Evolutionary conservation across 495 filamentous ascomycete genomes (phyloP), one percentile per base, ranked within the genome.

Genomic region (Annulohypoxylon bovei): DNA sequence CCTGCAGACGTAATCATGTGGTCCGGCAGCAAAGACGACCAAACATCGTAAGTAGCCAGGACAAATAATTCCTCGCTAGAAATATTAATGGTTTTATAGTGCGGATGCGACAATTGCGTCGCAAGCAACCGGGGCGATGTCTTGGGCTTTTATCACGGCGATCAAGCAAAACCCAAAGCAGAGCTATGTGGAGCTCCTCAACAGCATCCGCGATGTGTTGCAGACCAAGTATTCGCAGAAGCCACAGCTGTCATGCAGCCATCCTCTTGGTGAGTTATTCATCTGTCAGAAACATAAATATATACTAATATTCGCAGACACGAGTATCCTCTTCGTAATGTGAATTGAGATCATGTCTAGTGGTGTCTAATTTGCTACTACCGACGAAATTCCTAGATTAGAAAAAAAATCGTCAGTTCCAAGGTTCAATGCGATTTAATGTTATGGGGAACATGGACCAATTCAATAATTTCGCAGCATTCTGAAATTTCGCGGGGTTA

Each of bases 1-100:
- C 90, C 93, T 6, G 95, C 95, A n/a, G 95, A 99, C 79, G 95
- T 99, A 8, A 87, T 99, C 77, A 97, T 98, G 92, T 99, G 93
- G 93, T 94, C 91, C 33, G 95, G 95, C 18, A 94, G 92, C 81
- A 98, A 97, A 78, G 95, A 99, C 75, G 88, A 89, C 56, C 95
- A 99, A 83, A 99, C 95, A 72, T 93, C 92, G 90, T 92, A 78
- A 79, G 89, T 87, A 68, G 59, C 49, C 27, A 58, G 4, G 2
- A 32, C 6, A 37, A 42, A 37, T 11, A 62, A 44, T 33, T 62
- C 28, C 52, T 27, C n/a, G 16, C 3, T 75, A 85, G 5, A n/a
- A 46, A 8, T 22, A 16, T 28, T 63, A 56, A 64, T 62, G 70
- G 32, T 25, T 53, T 18, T 6, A 16, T 60, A 89, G 88, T 23